phyloP scores from a whole-genome alignment of 2,329 filamentous ascomycete genomes.

The Xylaria multiplex region DNA sequence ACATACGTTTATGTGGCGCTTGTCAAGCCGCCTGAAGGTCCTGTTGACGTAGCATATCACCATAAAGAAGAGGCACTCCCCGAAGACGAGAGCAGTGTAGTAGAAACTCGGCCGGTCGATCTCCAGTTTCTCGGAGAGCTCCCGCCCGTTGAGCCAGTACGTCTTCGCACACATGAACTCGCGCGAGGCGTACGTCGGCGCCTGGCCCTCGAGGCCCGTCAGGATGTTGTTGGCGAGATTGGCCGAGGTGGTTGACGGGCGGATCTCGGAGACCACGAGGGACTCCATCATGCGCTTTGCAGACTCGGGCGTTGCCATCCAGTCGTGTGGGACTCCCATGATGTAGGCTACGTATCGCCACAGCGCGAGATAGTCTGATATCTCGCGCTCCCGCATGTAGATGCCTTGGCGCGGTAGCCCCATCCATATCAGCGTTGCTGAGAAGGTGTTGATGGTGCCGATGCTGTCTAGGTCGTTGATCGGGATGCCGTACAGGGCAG shows the following conservation, averaged over 20 bases:
- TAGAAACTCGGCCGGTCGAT: slow-evolving; percentile 66
- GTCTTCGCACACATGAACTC: slow-evolving; percentile 75
- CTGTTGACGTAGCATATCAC: slow-evolving; percentile 59
- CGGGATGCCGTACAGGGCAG: slow-evolving; percentile 68
- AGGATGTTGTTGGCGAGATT: slow-evolving; percentile 81
- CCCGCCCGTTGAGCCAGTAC: slow-evolving; percentile 75
- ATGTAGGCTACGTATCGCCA: slow-evolving; percentile 81
- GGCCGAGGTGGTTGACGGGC: slow-evolving; percentile 69
- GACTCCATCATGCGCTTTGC: slow-evolving; percentile 74
- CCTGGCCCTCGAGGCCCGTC: slow-evolving; percentile 69
- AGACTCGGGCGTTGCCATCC: slow-evolving; percentile 64
- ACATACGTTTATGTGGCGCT: slow-evolving; percentile 61
- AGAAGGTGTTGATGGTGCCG: slow-evolving; percentile 77
- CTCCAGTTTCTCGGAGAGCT: slow-evolving; percentile 68
- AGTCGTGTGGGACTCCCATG: slow-evolving; percentile 72
- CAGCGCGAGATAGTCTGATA: slow-evolving; percentile 75
- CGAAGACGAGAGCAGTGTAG: slow-evolving; percentile 68
- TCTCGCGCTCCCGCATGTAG: slow-evolving; percentile 69
- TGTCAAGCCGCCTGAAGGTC: slow-evolving; percentile 53
- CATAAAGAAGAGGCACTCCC: slow-evolving; percentile 75
- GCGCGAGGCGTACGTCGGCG: slow-evolving; percentile 72
- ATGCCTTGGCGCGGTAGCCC: slow-evolving; percentile 76
- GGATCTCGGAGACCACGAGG: slow-evolving; percentile 71
- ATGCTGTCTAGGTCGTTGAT: slow-evolving; percentile 82
- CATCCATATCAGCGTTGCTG: slow-evolving; percentile 72